Percentiles rank a stretch among this genome's conserved stretches.
These are phyloP conservation scores for Lavandula angustifolia DNA, from an alignment of 257 asterid genomes.

Conservation along the genomic window DNA sequence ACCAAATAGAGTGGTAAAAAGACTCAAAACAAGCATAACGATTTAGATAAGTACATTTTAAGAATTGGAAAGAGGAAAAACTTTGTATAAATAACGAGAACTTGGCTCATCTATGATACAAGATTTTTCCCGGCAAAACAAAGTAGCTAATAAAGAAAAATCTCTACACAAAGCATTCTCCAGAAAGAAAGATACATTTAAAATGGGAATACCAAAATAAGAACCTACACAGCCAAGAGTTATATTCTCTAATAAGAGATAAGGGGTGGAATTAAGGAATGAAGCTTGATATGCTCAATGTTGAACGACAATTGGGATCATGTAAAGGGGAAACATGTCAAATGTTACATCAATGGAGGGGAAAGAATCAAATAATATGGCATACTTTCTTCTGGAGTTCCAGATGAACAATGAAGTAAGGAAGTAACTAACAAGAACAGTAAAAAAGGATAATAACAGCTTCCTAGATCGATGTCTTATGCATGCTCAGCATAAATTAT, in stretches of 20 bases:
- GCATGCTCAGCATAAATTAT: constrained; percentile 3
- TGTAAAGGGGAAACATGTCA: neutral
- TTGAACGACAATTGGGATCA: neutral
- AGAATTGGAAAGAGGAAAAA: constrained; percentile 3
- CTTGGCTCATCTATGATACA: too few relatives aligned
- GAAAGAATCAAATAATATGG: neutral
- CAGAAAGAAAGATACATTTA: constrained; percentile 2
- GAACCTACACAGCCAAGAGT: neutral
- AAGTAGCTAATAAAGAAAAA: constrained; percentile 1
- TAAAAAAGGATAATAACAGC: neutral
- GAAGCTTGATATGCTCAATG: too few relatives aligned
- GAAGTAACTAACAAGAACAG: neutral
- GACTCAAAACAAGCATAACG: neutral
- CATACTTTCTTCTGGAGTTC: neutral
- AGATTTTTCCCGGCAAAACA: constrained; percentile 1
- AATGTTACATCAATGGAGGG: neutral
- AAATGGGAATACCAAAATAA: constrained; percentile 7
- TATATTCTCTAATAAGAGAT: neutral
- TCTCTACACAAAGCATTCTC: constrained; percentile 7
- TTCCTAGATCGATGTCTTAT: constrained; percentile 5
- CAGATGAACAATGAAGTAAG: constrained; percentile 6
- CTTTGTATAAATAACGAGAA: too few relatives aligned
- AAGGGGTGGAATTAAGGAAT: too few relatives aligned
- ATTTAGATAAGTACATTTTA: neutral
- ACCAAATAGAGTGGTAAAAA: neutral